Conservation (phyloP, 169 alveolate genomes). For the Cryptosporidium felis region DNA sequence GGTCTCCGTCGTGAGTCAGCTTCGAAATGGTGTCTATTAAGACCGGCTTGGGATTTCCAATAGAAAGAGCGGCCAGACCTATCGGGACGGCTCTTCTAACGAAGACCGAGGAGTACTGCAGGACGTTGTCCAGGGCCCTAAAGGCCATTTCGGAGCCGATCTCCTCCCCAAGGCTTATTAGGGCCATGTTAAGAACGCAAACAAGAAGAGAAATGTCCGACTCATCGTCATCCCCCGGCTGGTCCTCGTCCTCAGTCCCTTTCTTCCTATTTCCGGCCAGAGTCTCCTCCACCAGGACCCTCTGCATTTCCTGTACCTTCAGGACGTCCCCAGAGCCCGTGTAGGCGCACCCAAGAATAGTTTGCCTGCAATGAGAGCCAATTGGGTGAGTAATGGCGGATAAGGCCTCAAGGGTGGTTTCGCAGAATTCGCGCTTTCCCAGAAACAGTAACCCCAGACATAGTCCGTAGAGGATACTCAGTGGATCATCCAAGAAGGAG, state of each 20-base stretch:
- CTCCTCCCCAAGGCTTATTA: constrained; percentile 94
- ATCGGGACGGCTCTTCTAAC: constrained; percentile 97
- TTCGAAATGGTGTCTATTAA: constrained; percentile 87
- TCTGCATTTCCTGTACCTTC: constrained; percentile 92
- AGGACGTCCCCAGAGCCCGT: constrained; percentile 99
- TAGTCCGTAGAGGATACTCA: constrained; percentile 65
- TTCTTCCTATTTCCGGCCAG: neutral
- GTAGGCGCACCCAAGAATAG: constrained; percentile 87
- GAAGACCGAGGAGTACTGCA: constrained; percentile 89
- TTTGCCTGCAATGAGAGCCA: constrained; percentile 70
- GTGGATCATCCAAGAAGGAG: constrained; percentile 67
- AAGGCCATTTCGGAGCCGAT: constrained; percentile 92
- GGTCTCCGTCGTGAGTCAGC: constrained; percentile 97
- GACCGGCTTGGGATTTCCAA: constrained; percentile 93
- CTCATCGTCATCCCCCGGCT: constrained; percentile 73
- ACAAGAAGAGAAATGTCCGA: constrained; percentile 80
- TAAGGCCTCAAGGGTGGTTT: constrained; percentile 89
- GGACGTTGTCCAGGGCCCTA: constrained; percentile 89
- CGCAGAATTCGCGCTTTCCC: constrained; percentile 90
- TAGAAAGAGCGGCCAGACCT: constrained; percentile 94
- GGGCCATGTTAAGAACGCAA: constrained; percentile 93
- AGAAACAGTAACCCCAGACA: constrained; percentile 89
- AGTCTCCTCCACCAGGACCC: constrained; percentile 83
- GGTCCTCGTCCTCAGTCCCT: neutral
- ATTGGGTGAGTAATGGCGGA: constrained; percentile 79